phyloP scores from a whole-genome alignment of 2,329 filamentous ascomycete species.

The Pseudogymnoascus verrucosus region DNA sequence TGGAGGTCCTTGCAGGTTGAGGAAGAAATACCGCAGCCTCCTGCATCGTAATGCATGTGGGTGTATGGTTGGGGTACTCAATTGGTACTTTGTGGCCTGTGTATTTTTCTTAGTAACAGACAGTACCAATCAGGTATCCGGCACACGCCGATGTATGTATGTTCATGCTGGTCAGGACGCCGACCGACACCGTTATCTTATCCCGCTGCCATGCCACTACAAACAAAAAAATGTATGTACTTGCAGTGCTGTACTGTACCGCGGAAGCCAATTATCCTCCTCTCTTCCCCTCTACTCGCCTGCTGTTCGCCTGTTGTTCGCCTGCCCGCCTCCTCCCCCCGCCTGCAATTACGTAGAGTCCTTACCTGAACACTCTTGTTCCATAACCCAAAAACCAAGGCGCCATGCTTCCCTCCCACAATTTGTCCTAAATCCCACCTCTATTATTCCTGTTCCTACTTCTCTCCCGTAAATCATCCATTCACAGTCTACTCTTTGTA shows the following conservation, averaged over 20 bases:
- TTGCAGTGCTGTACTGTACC: background rate
- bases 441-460: background rate
- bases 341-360: background rate
- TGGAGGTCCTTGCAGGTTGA: background rate
- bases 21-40: background rate
- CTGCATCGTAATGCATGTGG: background rate
- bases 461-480: background rate
- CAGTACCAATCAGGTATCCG: background rate
- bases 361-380: background rate
- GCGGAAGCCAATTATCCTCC: background rate
- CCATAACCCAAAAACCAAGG: background rate
- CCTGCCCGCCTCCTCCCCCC: background rate
- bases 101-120: background rate
- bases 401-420: background rate
- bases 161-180: background rate
- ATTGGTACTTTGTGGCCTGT: background rate
- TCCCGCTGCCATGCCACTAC: background rate
- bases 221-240: background rate
- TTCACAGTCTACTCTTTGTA: background rate
- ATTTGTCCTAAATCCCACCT: background rate
- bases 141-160: background rate
- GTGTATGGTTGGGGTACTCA: background rate
- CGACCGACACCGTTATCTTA: background rate
- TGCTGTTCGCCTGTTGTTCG: background rate
- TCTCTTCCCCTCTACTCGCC: background rate